Evolutionary conservation across 768 basidiomycete species (phyloP).

Genomic region (Heimioporus sp.): DNA sequence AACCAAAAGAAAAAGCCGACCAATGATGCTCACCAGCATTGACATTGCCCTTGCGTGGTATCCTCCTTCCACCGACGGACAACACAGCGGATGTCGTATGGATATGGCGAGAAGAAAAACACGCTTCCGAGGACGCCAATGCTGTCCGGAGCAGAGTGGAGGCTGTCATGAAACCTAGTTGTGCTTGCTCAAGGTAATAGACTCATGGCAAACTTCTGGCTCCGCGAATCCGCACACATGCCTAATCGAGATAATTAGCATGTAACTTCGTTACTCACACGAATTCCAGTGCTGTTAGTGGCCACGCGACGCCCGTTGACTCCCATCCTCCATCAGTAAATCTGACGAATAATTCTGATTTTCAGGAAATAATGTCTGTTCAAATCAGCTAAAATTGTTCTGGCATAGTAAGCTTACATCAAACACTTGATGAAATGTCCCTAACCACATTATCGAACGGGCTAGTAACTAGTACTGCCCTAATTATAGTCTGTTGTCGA

Average conservation of each 20-base stretch:
- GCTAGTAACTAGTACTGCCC: too few species aligned
- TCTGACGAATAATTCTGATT: background rate
- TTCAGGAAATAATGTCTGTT: too few species aligned
- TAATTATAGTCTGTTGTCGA: too few species aligned
- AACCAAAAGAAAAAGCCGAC: background rate
- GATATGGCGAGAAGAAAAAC: constrained; percentile 1
- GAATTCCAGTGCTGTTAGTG: background rate
- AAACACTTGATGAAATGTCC: background rate
- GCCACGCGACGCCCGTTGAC: background rate
- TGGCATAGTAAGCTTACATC: background rate
- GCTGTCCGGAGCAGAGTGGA: constrained; percentile 5
- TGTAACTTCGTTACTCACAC: background rate
- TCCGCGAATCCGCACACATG: constrained; percentile 2
- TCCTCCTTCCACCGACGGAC: constrained; percentile 8
- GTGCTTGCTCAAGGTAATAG: background rate
- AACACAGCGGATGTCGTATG: constrained; percentile 12
- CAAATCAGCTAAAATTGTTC: too few species aligned
- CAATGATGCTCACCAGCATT: constrained; percentile 12
- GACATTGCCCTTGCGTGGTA: constrained; percentile 9
- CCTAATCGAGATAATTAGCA: constrained; percentile 6
- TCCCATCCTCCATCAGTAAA: background rate
- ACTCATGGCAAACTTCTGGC: background rate
- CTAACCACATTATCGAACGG: too few species aligned
- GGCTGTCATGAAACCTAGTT: constrained; percentile 4
- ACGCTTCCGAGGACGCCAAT: background rate